A percentile compares a stretch with the other conserved stretches of the same genome.
Conservation (phyloP, 2,329 filamentous ascomycete genomes). For the Penicillium psychrosexuale region DNA sequence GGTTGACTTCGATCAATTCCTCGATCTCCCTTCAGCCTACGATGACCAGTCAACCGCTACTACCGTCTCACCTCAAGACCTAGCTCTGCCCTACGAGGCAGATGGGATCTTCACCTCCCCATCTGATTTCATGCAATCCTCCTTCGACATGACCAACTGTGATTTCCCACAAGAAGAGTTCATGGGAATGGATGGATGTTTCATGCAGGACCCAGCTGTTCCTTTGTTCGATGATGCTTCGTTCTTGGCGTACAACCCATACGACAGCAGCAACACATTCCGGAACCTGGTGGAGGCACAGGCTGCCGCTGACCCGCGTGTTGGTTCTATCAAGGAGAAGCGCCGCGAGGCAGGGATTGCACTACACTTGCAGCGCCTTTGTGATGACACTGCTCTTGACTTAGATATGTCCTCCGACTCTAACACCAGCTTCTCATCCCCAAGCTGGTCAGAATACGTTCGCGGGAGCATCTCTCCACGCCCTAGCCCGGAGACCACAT, state of each 20-base stretch:
- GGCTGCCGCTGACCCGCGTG: constrained; percentile 37
- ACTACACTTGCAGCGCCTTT: constrained; percentile 39
- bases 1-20: constrained; percentile 36
- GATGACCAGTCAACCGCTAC: constrained; percentile 30
- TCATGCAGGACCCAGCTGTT: constrained; percentile 12
- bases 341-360: constrained; percentile 43
- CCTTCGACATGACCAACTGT: constrained; percentile 25
- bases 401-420: constrained; percentile 29
- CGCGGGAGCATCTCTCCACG: constrained; percentile 26
- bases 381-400: constrained; percentile 29
- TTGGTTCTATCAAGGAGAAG: constrained; percentile 40
- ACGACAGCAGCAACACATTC: constrained; percentile 19
- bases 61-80: constrained; percentile 31
- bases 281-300: constrained; percentile 37
- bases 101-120: constrained; percentile 24
- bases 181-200: constrained; percentile 17
- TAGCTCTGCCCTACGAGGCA: constrained; percentile 26
- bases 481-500: constrained; percentile 21
- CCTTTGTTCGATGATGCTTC: constrained; percentile 17
- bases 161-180: constrained; percentile 21
- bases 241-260: constrained; percentile 16
- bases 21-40: constrained; percentile 30
- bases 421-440: constrained; percentile 33
- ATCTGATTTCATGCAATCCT: constrained; percentile 18
- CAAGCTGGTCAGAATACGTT: constrained; percentile 31